Percentiles rank a stretch among this genome's conserved stretches.
Evolutionary conservation across 1,284 basidiomycete genomes (phyloP).

Genomic region (Cutaneotrichosporon cavernicola): DNA sequence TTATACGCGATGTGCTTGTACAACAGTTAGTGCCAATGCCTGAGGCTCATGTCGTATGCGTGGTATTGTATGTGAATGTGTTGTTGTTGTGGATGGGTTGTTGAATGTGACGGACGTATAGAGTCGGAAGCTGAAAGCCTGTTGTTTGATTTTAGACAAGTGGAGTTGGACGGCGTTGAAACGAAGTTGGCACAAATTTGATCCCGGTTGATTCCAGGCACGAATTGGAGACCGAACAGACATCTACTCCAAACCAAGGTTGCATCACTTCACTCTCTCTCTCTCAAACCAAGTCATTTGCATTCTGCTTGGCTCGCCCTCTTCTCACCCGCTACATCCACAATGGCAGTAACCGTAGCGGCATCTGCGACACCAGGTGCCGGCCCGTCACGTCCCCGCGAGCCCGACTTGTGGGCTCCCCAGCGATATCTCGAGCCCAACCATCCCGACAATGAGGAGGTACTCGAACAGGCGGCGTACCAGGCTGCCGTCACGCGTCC

Average conservation of each 20-base stretch:
- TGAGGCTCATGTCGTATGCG: background rate
- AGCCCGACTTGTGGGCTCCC: slow-evolving; percentile 55
- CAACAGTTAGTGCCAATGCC: background rate
- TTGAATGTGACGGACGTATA: background rate
- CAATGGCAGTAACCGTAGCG: background rate
- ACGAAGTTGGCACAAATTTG: slow-evolving; percentile 5
- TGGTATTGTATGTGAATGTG: background rate
- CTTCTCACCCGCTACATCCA: background rate
- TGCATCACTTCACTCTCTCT: background rate
- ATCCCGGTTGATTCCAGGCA: background rate
- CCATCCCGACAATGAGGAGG: slow-evolving; percentile 71
- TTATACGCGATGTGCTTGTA: background rate
- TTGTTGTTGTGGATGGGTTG: slow-evolving; percentile 6
- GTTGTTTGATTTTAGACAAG: background rate
- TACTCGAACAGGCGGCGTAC: slow-evolving; percentile 71
- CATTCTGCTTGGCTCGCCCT: background rate
- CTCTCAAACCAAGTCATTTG: background rate
- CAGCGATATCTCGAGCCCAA: slow-evolving; percentile 56
- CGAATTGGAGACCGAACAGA: background rate
- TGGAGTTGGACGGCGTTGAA: background rate
- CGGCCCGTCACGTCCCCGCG: slow-evolving; percentile 34
- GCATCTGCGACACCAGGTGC: slow-evolving; percentile 9
- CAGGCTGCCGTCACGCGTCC: slow-evolving; percentile 61
- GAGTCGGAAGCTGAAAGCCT: background rate
- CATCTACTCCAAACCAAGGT: background rate